Evolutionary conservation across 768 basidiomycete genomes (phyloP).

Genomic region (Hygrophorus pudorinus): DNA sequence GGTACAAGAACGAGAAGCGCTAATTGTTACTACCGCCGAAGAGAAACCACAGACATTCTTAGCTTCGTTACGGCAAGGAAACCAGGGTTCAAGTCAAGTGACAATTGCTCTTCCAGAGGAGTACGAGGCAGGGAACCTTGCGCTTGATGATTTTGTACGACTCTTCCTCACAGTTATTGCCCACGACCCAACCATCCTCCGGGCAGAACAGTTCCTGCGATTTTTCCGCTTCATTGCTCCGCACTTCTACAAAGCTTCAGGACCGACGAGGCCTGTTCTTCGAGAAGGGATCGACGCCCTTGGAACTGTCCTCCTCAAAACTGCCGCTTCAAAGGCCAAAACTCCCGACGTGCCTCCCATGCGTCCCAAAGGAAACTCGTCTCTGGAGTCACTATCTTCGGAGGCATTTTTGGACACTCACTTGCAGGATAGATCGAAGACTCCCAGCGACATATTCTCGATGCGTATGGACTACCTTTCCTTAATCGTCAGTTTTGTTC

Average conservation of each 20-base stretch:
- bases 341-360: conserved; percentile 21
- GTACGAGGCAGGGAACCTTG: conserved; percentile 46
- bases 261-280: conserved; percentile 42
- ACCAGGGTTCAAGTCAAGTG: conserved; percentile 30
- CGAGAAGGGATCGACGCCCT: conserved; percentile 64
- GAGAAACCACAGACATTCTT: conserved; percentile 66
- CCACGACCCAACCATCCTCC: conserved; percentile 54
- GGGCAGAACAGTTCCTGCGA: conserved; percentile 61
- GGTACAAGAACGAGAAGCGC: conserved; percentile 57
- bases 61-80: conserved; percentile 37
- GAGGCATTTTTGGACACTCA: conserved; percentile 23
- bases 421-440: conserved; percentile 31
- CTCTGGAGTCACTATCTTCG: conserved; percentile 14
- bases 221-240: conserved; percentile 49
- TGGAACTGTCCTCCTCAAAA: conserved; percentile 41
- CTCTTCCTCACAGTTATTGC: conserved; percentile 75
- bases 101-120: conserved; percentile 45
- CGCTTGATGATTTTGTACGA: conserved; percentile 56
- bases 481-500: conserved; percentile 39
- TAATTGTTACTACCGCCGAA: conserved; percentile 60
- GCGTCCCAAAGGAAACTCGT: conserved; percentile 20
- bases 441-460: conserved; percentile 40
- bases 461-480: conserved; percentile 62
- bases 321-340: conserved; percentile 32
- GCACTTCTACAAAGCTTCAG: conserved; percentile 46